phyloP scores from a whole-genome alignment of 257 asterid genomes.

The Scutellaria barbata region DNA sequence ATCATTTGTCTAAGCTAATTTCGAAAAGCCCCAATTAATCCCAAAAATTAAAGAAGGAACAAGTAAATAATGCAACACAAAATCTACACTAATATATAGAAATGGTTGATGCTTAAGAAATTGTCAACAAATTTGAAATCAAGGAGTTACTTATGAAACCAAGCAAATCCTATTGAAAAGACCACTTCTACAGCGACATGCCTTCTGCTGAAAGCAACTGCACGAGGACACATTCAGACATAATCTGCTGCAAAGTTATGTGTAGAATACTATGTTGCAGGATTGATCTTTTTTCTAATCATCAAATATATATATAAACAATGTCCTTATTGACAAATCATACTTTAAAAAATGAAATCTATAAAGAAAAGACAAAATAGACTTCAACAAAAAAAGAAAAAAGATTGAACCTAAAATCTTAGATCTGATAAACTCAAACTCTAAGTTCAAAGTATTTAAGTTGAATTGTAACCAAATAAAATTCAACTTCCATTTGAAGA shows the following conservation, averaged over 20 bases:
- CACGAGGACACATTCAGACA: constrained; percentile 39
- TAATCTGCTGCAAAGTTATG: constrained; percentile 20
- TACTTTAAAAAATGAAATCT: too few species aligned
- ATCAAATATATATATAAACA: background rate
- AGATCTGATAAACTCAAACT: too few species aligned
- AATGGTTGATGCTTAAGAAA: constrained; percentile 14
- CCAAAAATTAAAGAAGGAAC: background rate
- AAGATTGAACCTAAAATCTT: too few species aligned
- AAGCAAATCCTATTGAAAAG: constrained; percentile 40
- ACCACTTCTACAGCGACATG: constrained; percentile 43
- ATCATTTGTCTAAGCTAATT: too few species aligned
- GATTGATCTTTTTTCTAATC: constrained; percentile 27
- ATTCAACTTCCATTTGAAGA: background rate
- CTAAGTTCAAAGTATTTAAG: background rate
- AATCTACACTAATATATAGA: background rate
- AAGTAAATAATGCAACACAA: background rate
- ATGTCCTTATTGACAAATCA: too few species aligned
- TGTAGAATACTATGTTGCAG: background rate
- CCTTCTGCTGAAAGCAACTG: constrained; percentile 50
- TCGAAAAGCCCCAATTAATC: too few species aligned
- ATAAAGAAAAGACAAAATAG: too few species aligned
- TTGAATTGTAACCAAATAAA: background rate
- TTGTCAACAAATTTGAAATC: constrained; percentile 31
- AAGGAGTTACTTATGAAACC: constrained; percentile 33
- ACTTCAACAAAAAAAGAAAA: too few species aligned